Percentiles rank a stretch among this genome's conserved stretches.
Conservation (phyloP, 2,329 filamentous ascomycete genomes). For the Sclerotinia sclerotiorum region DNA sequence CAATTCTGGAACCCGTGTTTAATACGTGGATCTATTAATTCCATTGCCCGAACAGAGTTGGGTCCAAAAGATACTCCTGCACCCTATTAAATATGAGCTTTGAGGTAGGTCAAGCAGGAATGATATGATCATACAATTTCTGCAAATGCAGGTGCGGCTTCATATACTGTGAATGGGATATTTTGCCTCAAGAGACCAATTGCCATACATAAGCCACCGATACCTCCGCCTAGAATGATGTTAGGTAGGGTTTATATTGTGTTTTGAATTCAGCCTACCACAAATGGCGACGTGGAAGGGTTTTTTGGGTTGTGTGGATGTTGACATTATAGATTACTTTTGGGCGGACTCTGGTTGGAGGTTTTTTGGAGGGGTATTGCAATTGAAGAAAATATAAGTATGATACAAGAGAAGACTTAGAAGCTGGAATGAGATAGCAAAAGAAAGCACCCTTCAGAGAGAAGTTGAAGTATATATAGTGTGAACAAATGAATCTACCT, state of each 20-base stretch:
- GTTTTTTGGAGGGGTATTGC: background rate
- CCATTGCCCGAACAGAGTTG: constrained; percentile 38
- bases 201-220: constrained; percentile 37
- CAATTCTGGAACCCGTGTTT: constrained; percentile 33
- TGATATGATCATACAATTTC: constrained; percentile 32
- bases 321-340: constrained; percentile 24
- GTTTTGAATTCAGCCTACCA: constrained; percentile 25
- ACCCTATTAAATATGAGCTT: constrained; percentile 21
- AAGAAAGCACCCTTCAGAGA: background rate
- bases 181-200: constrained; percentile 38
- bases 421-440: background rate
- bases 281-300: constrained; percentile 39
- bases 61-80: constrained; percentile 40
- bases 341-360: background rate
- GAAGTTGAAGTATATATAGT: background rate
- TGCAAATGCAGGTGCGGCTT: constrained; percentile 38
- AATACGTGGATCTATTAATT: constrained; percentile 36
- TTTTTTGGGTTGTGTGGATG: constrained; percentile 30
- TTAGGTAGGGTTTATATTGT: constrained; percentile 2
- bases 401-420: background rate
- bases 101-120: background rate
- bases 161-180: constrained; percentile 38
- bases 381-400: background rate
- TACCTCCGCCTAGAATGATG: constrained; percentile 34
- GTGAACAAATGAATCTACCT: background rate